Conservation (phyloP, 2,329 filamentous ascomycete species). For the Fulvia fulva region DNA sequence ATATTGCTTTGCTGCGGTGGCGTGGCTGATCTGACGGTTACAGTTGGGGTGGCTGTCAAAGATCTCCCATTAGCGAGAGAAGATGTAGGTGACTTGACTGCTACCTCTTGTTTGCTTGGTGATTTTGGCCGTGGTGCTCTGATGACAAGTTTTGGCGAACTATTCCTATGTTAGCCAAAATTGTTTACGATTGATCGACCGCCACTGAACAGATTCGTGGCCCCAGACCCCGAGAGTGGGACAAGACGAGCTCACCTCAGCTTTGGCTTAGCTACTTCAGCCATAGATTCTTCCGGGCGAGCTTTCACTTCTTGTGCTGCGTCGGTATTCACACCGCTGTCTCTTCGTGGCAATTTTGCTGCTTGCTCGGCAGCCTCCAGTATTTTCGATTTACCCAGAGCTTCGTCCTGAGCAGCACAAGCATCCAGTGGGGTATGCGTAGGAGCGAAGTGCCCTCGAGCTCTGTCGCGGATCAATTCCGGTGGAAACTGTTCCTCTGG, state of each 20-base stretch:
- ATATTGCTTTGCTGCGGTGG: neutral
- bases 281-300: neutral
- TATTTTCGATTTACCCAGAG: conserved; percentile 12
- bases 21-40: neutral
- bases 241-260: conserved; percentile 3
- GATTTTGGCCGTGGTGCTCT: neutral
- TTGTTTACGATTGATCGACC: neutral
- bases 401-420: conserved; percentile 20
- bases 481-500: conserved; percentile 7
- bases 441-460: conserved; percentile 10
- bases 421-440: conserved; percentile 20
- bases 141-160: conserved; percentile 9
- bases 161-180: conserved; percentile 1
- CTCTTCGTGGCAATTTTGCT: conserved; percentile 17
- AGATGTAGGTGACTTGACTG: neutral
- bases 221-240: conserved; percentile 1
- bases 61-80: neutral
- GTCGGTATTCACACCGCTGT: conserved; percentile 14
- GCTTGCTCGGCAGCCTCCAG: conserved; percentile 13
- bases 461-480: conserved; percentile 8
- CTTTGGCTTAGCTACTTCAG: neutral
- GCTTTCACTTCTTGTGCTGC: neutral
- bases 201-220: neutral
- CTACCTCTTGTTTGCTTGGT: conserved; percentile 1
- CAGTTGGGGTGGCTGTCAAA: neutral